Evolutionary conservation across 2,329 filamentous ascomycete genomes (phyloP).

Genomic region (Grosmannia huntii): DNA sequence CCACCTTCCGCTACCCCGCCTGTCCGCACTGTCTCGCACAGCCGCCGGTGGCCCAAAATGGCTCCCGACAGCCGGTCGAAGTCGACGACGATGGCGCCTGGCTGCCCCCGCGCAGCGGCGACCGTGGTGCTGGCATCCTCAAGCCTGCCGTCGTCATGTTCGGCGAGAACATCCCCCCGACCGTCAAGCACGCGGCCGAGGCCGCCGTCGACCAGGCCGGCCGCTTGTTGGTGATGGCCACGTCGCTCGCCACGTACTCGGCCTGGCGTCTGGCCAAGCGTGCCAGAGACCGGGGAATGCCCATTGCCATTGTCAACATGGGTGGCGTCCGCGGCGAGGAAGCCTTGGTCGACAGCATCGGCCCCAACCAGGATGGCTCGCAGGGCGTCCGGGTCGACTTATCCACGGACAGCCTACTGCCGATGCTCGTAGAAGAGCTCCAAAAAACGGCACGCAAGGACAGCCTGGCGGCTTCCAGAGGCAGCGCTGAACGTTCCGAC

Average conservation of each 20-base stretch:
- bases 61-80: constrained; percentile 43
- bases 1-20: constrained; percentile 79
- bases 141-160: constrained; percentile 97
- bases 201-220: constrained; percentile 64
- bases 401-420: constrained; percentile 44
- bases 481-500: constrained; percentile 10
- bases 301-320: constrained; percentile 78
- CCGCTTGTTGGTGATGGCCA: constrained; percentile 69
- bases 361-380: constrained; percentile 36
- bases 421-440: constrained; percentile 40
- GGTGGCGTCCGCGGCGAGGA: constrained; percentile 74
- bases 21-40: constrained; percentile 66
- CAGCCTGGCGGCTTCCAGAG: neutral
- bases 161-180: constrained; percentile 65
- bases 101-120: constrained; percentile 25
- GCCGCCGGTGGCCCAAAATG: constrained; percentile 44
- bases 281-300: constrained; percentile 70
- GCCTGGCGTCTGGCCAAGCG: constrained; percentile 82
- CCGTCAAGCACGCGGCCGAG: constrained; percentile 66
- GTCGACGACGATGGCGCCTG: constrained; percentile 74
- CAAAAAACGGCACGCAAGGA: constrained; percentile 15
- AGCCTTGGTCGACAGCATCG: constrained; percentile 48
- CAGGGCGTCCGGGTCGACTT: constrained; percentile 44
- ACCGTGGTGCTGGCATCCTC: constrained; percentile 58
- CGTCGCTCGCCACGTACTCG: constrained; percentile 86